Conservation (phyloP, 805 yeast species). For the Kuraishia capsulata region DNA sequence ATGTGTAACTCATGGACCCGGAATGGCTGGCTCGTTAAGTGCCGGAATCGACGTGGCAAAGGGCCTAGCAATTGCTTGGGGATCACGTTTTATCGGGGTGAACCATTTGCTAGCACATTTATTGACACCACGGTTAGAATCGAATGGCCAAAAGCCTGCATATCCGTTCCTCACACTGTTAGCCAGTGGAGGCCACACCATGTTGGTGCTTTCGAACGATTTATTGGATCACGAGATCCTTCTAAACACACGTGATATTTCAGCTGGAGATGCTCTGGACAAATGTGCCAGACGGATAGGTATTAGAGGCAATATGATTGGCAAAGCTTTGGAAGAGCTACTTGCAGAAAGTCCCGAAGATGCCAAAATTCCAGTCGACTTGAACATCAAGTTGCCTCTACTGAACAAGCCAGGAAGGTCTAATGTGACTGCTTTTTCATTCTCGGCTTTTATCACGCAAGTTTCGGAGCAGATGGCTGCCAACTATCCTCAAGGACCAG, state of each 20-base stretch:
- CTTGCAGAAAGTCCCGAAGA: slow-evolving; percentile 25
- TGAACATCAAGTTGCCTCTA: slow-evolving; percentile 38
- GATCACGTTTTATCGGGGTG: slow-evolving; percentile 75
- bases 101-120: slow-evolving; percentile 96
- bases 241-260: slow-evolving; percentile 74
- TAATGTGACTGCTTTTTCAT: slow-evolving; percentile 51
- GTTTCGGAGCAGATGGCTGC: slow-evolving; percentile 15
- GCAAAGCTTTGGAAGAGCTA: slow-evolving; percentile 66
- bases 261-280: slow-evolving; percentile 90
- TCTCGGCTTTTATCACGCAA: slow-evolving; percentile 52
- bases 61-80: slow-evolving; percentile 75
- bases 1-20: slow-evolving; percentile 93
- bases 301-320: slow-evolving; percentile 73
- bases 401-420: slow-evolving; percentile 36
- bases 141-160: slow-evolving; percentile 32
- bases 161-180: slow-evolving; percentile 71
- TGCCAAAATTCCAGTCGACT: slow-evolving; percentile 19
- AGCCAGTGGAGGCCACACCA: slow-evolving; percentile 93
- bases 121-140: slow-evolving; percentile 47
- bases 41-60: slow-evolving; percentile 80
- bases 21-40: slow-evolving; percentile 84
- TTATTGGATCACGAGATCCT: slow-evolving; percentile 62
- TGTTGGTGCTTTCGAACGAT: slow-evolving; percentile 61
- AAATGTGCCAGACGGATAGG: slow-evolving; percentile 88
- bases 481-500: slow-evolving; percentile 12